Conservation (phyloP, 2,329 filamentous ascomycete genomes). For the Neopestalotiopsis clavispora region DNA sequence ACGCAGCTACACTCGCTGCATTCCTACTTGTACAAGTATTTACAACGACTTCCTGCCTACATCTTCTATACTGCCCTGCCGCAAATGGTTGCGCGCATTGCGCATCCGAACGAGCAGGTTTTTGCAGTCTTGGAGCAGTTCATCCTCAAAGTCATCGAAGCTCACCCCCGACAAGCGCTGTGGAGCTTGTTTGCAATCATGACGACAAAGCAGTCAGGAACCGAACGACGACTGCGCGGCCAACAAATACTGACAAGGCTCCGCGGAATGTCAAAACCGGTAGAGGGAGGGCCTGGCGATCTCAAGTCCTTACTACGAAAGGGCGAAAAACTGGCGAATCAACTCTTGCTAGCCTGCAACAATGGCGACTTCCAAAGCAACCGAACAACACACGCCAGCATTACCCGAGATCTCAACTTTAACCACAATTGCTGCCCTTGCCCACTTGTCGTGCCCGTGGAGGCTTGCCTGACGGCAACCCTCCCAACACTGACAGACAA, state of each 20-base stretch:
- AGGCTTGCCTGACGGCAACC: conserved; percentile 81
- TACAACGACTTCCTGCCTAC: conserved; percentile 72
- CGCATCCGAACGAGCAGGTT: conserved; percentile 79
- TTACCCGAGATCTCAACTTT: conserved; percentile 80
- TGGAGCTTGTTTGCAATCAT: conserved; percentile 91
- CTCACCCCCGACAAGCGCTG: conserved; percentile 88
- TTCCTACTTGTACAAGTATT: conserved; percentile 78
- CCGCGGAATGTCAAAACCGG: conserved; percentile 53
- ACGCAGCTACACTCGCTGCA: conserved; percentile 74
- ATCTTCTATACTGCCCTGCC: conserved; percentile 84
- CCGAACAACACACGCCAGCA: conserved; percentile 70
- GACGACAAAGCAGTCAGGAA: conserved; percentile 71
- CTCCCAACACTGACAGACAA: conserved; percentile 77
- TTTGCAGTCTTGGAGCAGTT: conserved; percentile 79
- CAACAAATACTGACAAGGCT: conserved; percentile 57
- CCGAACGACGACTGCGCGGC: conserved; percentile 65
- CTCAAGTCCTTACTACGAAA: conserved; percentile 74
- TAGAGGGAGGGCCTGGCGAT: conserved; percentile 59
- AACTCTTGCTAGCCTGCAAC: conserved; percentile 81
- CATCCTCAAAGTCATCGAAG: conserved; percentile 82
- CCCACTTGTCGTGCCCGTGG: conserved; percentile 85
- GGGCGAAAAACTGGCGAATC: conserved; percentile 83
- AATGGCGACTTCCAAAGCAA: conserved; percentile 74
- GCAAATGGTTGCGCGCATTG: conserved; percentile 95
- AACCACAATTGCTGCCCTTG: conserved; percentile 84